phyloP scores from a whole-genome alignment of 176 grass and related monocot genomes.

The Saccharum spontaneum region DNA sequence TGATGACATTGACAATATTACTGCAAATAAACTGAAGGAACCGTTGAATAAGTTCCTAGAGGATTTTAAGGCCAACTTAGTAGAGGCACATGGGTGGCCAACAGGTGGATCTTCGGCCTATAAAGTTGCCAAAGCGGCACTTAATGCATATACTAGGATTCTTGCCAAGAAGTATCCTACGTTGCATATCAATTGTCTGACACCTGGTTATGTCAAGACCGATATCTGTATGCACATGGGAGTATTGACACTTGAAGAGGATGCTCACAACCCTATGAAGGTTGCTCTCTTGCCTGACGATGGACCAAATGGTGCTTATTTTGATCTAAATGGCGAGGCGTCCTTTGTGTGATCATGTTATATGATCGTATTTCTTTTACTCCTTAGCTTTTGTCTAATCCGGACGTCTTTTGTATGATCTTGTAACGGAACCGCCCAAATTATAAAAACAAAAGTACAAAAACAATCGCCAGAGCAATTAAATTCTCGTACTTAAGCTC shows the following conservation, averaged over 20 bases:
- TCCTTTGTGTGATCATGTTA: constrained; percentile 42
- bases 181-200: constrained; percentile 52
- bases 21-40: constrained; percentile 49
- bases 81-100: constrained; percentile 53
- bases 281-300: constrained; percentile 58
- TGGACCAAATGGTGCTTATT: constrained; percentile 60
- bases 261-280: constrained; percentile 55
- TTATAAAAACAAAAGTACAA: no score
- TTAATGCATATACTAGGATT: constrained; percentile 68
- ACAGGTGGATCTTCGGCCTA: constrained; percentile 46
- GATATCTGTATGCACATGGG: constrained; percentile 62
- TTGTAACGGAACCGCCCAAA: no score
- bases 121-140: constrained; percentile 51
- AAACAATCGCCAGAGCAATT: no score
- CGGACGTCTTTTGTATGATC: no score
- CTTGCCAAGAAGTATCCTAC: constrained; percentile 52
- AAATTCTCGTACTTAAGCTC: no score
- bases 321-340: constrained; percentile 43
- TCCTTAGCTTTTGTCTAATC: no score
- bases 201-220: constrained; percentile 71
- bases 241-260: constrained; percentile 49
- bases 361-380: no score
- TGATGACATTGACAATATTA: constrained; percentile 39
- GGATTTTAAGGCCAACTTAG: constrained; percentile 60
- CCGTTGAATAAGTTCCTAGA: constrained; percentile 48